These are phyloP conservation scores for Xylaria castorea DNA, from an alignment of 495 filamentous ascomycete species.

Conservation along the genomic window DNA sequence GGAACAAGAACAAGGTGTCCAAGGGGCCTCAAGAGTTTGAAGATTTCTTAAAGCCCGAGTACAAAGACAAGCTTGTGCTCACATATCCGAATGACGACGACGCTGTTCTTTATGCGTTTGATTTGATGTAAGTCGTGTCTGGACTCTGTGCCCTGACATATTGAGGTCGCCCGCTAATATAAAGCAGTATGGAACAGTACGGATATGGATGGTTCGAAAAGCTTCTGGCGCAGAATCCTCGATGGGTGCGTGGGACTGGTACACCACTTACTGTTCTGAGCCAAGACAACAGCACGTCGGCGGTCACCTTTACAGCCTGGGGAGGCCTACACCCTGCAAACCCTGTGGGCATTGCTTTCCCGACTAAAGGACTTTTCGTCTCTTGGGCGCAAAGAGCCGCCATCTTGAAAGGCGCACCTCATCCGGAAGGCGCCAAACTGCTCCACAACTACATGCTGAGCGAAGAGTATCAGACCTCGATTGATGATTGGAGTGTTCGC, in stretches of 20 bases:
- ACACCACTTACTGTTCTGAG: constrained; percentile 37
- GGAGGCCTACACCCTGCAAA: not conserved
- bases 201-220: constrained; percentile 47
- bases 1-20: constrained; percentile 28
- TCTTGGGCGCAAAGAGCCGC: constrained; percentile 45
- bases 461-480: constrained; percentile 31
- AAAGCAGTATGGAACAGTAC: constrained; percentile 36
- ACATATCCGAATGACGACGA: constrained; percentile 53
- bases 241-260: constrained; percentile 46
- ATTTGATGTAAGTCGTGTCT: constrained; percentile 34
- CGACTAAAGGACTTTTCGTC: constrained; percentile 38
- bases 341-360: constrained; percentile 25
- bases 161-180: constrained; percentile 9
- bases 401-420: constrained; percentile 44
- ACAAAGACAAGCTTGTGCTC: constrained; percentile 45
- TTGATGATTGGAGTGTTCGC: constrained; percentile 26
- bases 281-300: constrained; percentile 29
- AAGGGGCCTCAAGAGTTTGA: constrained; percentile 31
- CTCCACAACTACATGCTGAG: constrained; percentile 43
- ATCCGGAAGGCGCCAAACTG: constrained; percentile 45
- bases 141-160: not conserved
- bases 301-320: constrained; percentile 20
- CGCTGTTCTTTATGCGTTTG: constrained; percentile 45
- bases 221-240: constrained; percentile 42
- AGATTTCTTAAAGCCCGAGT: constrained; percentile 42